A percentile compares a stretch with the other conserved stretches of the same genome.
These are phyloP conservation scores for Pseudopediastrum boryanum DNA, from an alignment of 139 green algal species.

Conservation along the genomic window DNA sequence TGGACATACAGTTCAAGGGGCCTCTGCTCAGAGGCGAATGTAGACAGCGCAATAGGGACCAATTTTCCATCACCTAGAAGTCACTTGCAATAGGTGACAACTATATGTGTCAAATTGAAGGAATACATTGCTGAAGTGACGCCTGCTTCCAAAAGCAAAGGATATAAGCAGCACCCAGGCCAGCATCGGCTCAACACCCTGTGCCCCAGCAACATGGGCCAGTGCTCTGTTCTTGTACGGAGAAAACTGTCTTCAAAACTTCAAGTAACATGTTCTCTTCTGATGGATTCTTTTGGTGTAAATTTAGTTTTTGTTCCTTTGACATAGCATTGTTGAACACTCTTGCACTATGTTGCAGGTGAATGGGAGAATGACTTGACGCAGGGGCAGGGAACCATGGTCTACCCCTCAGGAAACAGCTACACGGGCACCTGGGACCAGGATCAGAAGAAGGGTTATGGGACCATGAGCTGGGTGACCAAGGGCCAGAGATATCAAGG, in stretches of 20 bases:
- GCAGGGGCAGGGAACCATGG: constrained; percentile 59
- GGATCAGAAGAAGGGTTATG: constrained; percentile 57
- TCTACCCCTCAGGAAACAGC: constrained; percentile 61
- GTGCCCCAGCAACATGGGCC: not conserved
- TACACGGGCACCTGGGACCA: constrained; percentile 63
- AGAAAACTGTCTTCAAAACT: not conserved
- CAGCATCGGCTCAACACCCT: not conserved
- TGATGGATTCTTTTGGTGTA: not conserved
- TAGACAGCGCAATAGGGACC: too few species aligned
- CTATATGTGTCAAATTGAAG: too few species aligned
- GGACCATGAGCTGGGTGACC: constrained; percentile 60
- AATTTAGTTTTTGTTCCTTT: not conserved
- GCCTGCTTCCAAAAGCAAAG: too few species aligned
- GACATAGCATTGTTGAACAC: not conserved
- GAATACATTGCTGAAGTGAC: too few species aligned
- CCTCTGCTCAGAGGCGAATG: too few species aligned
- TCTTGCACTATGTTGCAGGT: constrained; percentile 39
- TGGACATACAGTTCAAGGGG: too few species aligned
- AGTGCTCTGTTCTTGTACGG: not conserved
- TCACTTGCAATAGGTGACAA: too few species aligned
- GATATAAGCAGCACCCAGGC: too few species aligned
- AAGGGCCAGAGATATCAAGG: constrained; percentile 58
- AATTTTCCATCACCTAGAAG: too few species aligned
- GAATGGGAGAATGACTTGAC: constrained; percentile 66
- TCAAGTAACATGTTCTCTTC: too few species aligned